phyloP scores from a whole-genome alignment of 495 filamentous ascomycete species.

The Aspergillus leporis region DNA sequence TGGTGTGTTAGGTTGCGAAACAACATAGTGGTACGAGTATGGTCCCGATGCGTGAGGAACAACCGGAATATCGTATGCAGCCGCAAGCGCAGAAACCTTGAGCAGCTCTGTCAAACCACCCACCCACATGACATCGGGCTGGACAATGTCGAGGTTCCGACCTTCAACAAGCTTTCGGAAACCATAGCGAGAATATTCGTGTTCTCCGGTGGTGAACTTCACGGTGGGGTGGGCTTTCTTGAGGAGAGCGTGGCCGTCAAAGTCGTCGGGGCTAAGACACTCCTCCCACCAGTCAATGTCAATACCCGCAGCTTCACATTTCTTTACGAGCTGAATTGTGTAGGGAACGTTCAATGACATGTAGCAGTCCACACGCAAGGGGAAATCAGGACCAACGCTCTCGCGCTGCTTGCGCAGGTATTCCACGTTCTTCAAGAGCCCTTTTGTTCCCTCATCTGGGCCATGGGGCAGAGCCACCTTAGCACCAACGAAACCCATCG shows the following conservation, averaged over 20 bases:
- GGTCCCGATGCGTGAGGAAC: conserved; percentile 92
- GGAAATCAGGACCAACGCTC: conserved; percentile 83
- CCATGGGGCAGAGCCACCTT: conserved; percentile 89
- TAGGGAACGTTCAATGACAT: conserved; percentile 92
- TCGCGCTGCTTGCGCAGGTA: conserved; percentile 83
- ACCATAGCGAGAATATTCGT: conserved; percentile 88
- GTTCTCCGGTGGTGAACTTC: conserved; percentile 93
- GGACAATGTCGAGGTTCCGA: conserved; percentile 88
- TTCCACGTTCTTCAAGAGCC: conserved; percentile 83
- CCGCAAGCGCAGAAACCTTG: conserved; percentile 82
- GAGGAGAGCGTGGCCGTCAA: conserved; percentile 82
- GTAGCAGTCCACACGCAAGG: conserved; percentile 93
- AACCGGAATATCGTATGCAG: conserved; percentile 89
- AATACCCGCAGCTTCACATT: conserved; percentile 72
- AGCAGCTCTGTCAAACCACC: conserved; percentile 90
- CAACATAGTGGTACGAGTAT: conserved; percentile 93
- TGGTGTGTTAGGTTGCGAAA: conserved; percentile 85
- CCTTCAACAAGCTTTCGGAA: conserved; percentile 93
- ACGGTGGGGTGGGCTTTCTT: conserved; percentile 87
- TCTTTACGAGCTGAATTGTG: conserved; percentile 84
- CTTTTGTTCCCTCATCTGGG: conserved; percentile 78
- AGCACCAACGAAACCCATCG: conserved; percentile 81
- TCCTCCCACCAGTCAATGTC: conserved; percentile 98
- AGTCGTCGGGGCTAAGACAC: conserved; percentile 84
- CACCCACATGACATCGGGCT: conserved; percentile 96